These are phyloP conservation scores for Ceratobasidium sp. DNA, from an alignment of 1,284 basidiomycete genomes.

Conservation along the genomic window DNA sequence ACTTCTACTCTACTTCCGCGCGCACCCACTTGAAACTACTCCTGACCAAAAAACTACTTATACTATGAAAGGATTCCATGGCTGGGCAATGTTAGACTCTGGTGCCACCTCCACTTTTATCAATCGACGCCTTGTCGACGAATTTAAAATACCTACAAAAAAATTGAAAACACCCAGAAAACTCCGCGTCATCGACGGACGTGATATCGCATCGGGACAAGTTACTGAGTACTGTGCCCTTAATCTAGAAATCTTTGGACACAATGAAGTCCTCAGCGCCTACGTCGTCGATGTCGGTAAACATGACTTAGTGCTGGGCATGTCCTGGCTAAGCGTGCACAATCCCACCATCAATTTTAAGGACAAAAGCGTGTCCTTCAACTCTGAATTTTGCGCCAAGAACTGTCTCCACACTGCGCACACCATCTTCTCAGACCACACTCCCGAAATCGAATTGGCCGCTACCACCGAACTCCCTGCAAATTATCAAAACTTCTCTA, in stretches of 20 bases:
- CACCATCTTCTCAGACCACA: neutral
- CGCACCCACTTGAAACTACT: neutral
- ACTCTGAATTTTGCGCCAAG: neutral
- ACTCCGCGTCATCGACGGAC: conserved; percentile 8
- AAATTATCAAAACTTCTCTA: conserved; percentile 46
- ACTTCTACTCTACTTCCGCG: neutral
- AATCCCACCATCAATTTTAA: conserved; percentile 47
- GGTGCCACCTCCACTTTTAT: conserved; percentile 9
- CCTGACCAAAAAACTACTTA: neutral
- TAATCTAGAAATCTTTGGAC: neutral
- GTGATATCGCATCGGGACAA: conserved; percentile 6
- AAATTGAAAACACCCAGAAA: too few relatives aligned
- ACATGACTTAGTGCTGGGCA: conserved; percentile 45
- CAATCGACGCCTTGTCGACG: neutral
- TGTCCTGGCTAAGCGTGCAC: conserved; percentile 47
- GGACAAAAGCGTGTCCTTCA: conserved; percentile 8
- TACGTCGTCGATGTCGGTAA: conserved; percentile 20
- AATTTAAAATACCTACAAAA: neutral
- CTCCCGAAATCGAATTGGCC: neutral
- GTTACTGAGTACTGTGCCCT: neutral
- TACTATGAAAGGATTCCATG: neutral
- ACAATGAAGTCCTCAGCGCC: neutral
- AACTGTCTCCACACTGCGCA: neutral
- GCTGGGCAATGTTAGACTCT: neutral
- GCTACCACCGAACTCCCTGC: neutral